Percentiles rank a stretch among this genome's conserved stretches.
Conservation (phyloP, 441 rosid species). For the Geranium incanum region DNA sequence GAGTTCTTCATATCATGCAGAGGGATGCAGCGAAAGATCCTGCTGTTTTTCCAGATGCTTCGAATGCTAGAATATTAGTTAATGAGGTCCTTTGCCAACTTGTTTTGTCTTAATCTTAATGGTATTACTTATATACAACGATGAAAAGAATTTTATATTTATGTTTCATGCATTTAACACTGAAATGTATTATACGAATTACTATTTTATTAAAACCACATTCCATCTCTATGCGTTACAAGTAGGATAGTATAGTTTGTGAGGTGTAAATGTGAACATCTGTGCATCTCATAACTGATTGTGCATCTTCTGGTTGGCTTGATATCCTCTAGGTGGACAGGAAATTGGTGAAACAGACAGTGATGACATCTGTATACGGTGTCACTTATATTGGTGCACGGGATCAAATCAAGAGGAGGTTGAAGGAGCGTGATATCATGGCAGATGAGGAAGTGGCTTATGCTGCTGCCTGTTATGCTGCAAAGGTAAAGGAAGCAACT, state of each 20-base stretch:
- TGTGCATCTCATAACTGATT: background rate
- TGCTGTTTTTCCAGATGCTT: constrained; percentile 43
- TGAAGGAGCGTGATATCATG: constrained; percentile 70
- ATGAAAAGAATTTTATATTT: no score
- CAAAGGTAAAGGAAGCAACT: constrained; percentile 51
- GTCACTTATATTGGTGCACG: constrained; percentile 90
- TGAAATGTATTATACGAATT: background rate
- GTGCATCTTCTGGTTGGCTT: constrained; percentile 12
- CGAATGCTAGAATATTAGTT: constrained; percentile 55
- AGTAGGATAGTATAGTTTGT: background rate
- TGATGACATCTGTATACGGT: constrained; percentile 96
- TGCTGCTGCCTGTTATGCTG: constrained; percentile 82
- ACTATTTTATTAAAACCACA: no score
- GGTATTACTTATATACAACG: no score
- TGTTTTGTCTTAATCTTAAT: background rate
- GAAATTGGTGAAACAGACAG: constrained; percentile 98
- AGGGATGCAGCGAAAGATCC: constrained; percentile 39
- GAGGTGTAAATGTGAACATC: background rate
- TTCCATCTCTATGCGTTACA: background rate
- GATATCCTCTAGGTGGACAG: constrained; percentile 69
- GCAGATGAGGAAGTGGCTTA: constrained; percentile 50
- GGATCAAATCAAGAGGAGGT: constrained; percentile 83
- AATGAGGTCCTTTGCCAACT: constrained; percentile 46
- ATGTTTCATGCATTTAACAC: background rate
- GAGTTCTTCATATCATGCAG: constrained; percentile 86